Conservation (phyloP, 768 basidiomycete species). For the Kwoniella shandongensis region DNA sequence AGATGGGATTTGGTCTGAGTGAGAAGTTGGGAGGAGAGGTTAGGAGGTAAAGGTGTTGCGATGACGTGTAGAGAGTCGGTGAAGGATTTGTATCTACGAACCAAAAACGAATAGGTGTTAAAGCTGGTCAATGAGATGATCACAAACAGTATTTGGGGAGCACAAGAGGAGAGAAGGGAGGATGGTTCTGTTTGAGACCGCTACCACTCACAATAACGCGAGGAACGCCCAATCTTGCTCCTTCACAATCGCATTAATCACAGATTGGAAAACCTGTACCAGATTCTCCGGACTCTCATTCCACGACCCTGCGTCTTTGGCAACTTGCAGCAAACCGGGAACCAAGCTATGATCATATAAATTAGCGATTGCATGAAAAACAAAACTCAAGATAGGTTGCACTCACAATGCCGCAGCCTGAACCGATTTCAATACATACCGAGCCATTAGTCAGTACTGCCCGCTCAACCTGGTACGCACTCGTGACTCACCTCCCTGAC, state of each 20-base stretch:
- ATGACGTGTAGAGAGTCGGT: conserved; percentile 35
- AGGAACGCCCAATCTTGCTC: conserved; percentile 27
- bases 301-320: conserved; percentile 26
- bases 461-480: not conserved
- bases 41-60: conserved; percentile 13
- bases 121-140: not conserved
- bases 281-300: conserved; percentile 13
- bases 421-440: not conserved
- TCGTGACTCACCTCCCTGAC: conserved; percentile 31
- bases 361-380: not conserved
- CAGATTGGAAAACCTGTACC: conserved; percentile 20
- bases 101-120: not conserved
- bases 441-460: not conserved
- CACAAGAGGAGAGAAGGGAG: not conserved
- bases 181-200: too few species aligned
- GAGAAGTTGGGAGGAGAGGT: conserved; percentile 14
- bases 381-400: too few species aligned
- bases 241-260: conserved; percentile 27
- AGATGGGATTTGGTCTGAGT: conserved; percentile 18
- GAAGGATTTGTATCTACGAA: conserved; percentile 35
- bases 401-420: conserved; percentile 27
- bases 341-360: conserved; percentile 17
- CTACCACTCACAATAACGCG: conserved; percentile 28
- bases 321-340: conserved; percentile 36
- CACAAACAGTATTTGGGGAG: not conserved